Evolutionary conservation across 306 rosid species (phyloP).

Genomic region (Prunus padus): DNA sequence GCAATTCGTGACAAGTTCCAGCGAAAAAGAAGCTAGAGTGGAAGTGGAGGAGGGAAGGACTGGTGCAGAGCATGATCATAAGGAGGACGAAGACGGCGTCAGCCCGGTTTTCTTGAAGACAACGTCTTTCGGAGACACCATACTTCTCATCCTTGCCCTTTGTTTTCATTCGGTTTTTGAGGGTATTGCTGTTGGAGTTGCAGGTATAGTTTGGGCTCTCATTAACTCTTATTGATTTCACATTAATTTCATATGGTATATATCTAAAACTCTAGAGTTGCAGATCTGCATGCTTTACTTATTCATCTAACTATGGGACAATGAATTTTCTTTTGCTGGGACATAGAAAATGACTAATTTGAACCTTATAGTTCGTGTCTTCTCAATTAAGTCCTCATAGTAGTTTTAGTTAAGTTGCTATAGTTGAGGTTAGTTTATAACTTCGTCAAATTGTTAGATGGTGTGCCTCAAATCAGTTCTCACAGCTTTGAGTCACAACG

Average conservation of each 20-base stretch:
- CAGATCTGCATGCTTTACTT: neutral
- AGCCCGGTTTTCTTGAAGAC: constrained; percentile 47
- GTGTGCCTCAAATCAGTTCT: neutral
- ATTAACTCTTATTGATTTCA: neutral
- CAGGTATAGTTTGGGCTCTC: constrained; percentile 37
- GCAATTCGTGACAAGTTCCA: constrained; percentile 25
- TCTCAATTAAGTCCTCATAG: too few relatives aligned
- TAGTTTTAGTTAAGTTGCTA: too few relatives aligned
- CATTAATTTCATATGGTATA: neutral
- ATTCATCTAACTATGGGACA: too few relatives aligned
- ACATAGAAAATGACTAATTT: too few relatives aligned
- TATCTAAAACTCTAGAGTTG: neutral
- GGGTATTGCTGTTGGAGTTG: constrained; percentile 77
- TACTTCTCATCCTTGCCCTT: constrained; percentile 65
- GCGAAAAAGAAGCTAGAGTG: constrained; percentile 37
- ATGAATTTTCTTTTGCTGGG: too few relatives aligned
- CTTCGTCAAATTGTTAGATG: too few relatives aligned
- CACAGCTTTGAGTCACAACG: neutral
- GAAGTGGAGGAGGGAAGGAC: constrained; percentile 50
- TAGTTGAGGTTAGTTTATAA: too few relatives aligned
- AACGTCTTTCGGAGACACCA: constrained; percentile 56
- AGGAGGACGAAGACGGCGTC: neutral
- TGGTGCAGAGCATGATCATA: constrained; percentile 9
- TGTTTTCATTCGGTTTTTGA: constrained; percentile 82
- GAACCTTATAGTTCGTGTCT: too few relatives aligned